Conservation (phyloP, 352 stramenopile species). For the Globisporangium emineosum region DNA sequence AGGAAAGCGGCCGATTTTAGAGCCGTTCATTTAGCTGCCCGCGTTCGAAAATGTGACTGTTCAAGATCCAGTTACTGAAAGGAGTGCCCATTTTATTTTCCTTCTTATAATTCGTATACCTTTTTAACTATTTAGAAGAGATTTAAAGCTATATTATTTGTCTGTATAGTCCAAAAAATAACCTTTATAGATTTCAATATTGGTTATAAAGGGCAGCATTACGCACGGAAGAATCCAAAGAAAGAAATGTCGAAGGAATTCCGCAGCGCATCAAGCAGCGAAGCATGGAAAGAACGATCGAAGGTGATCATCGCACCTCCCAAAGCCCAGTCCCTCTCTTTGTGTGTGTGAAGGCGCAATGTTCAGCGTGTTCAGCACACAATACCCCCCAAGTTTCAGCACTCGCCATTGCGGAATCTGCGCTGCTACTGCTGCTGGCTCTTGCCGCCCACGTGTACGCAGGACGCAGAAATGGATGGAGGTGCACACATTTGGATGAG, state of each 20-base stretch:
- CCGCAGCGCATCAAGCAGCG: neutral
- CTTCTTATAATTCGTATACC: neutral
- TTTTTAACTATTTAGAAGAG: too few relatives aligned
- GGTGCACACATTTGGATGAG: neutral
- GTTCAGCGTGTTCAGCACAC: neutral
- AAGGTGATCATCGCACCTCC: neutral
- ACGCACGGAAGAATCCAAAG: constrained; percentile 6
- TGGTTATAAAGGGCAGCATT: neutral
- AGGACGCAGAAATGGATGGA: too few relatives aligned
- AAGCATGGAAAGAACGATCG: neutral
- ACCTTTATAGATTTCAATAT: neutral
- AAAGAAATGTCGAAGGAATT: constrained; percentile 10
- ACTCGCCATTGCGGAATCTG: neutral
- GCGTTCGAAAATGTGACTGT: constrained; percentile 15
- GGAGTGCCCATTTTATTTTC: neutral
- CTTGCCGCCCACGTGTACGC: neutral
- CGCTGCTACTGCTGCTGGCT: neutral
- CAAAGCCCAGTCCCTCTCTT: neutral
- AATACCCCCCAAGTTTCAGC: neutral
- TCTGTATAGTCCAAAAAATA: neutral
- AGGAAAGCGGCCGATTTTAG: constrained; percentile 1
- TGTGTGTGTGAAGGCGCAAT: neutral
- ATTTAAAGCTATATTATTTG: too few relatives aligned
- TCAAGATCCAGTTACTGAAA: constrained; percentile 13
- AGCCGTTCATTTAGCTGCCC: constrained; percentile 12